Percentiles rank a stretch among this genome's conserved stretches.
These are phyloP conservation scores for Chenopodium album DNA, from an alignment of 148 eudicot genomes.

Conservation along the genomic window DNA sequence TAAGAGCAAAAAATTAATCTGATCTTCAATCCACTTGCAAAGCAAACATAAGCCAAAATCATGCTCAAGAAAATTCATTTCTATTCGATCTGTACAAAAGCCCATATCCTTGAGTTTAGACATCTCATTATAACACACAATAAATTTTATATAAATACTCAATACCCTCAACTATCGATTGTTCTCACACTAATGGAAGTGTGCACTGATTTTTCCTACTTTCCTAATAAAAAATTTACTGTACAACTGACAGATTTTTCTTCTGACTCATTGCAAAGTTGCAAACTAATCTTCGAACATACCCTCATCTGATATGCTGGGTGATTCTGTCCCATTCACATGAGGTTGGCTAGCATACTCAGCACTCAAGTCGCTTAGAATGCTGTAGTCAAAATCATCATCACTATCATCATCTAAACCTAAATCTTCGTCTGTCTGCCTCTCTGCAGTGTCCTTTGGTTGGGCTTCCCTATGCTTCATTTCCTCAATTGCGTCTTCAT, in stretches of 20 bases:
- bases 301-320: slow-evolving; percentile 64
- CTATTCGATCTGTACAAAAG: slow-evolving; percentile 1
- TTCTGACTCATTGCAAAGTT: too few relatives aligned
- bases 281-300: slow-evolving; percentile 62
- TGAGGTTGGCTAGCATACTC: slow-evolving; percentile 43
- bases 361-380: slow-evolving; percentile 45
- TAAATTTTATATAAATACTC: not conserved
- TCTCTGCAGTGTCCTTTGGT: slow-evolving; percentile 30
- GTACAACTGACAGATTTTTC: slow-evolving; percentile 11
- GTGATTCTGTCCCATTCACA: slow-evolving; percentile 76
- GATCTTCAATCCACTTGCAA: not conserved
- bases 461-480: slow-evolving; percentile 51
- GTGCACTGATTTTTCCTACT: not conserved
- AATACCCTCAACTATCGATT: not conserved
- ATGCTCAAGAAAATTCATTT: not conserved
- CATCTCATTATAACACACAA: not conserved
- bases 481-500: slow-evolving; percentile 74
- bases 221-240: slow-evolving; percentile 16
- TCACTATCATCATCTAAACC: slow-evolving; percentile 49
- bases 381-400: slow-evolving; percentile 70
- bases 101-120: not conserved
- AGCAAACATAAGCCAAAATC: not conserved
- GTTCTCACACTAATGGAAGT: not conserved
- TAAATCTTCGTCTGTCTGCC: slow-evolving; percentile 20
- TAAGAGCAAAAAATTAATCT: not conserved